Percentiles rank a stretch among this genome's conserved stretches.
These are phyloP conservation scores for Rhododendron vialii DNA, from an alignment of 148 eudicot genomes.

Conservation along the genomic window DNA sequence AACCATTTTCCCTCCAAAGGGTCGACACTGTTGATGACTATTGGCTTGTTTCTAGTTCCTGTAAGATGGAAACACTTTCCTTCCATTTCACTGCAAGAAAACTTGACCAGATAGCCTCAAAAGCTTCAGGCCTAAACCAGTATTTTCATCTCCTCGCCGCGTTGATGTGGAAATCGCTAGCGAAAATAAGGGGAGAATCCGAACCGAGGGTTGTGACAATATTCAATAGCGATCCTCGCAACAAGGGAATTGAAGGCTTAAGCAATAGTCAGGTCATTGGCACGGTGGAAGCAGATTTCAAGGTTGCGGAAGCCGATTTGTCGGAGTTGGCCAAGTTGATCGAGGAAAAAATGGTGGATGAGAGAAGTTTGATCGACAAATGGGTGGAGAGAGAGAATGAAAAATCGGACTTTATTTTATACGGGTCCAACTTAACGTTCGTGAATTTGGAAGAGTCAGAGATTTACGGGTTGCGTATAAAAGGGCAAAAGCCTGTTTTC, in stretches of 20 bases:
- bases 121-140: slow-evolving; percentile 2
- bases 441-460: slow-evolving; percentile 46
- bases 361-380: slow-evolving; percentile 33
- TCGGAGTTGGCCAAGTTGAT: slow-evolving; percentile 29
- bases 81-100: slow-evolving; percentile 30
- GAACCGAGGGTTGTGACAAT: slow-evolving; percentile 49
- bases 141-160: slow-evolving; percentile 51
- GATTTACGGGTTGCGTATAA: slow-evolving; percentile 41
- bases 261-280: slow-evolving; percentile 39
- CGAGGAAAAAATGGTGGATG: slow-evolving; percentile 27
- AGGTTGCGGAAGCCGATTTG: slow-evolving; percentile 16
- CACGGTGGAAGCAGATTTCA: slow-evolving; percentile 20
- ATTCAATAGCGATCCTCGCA: slow-evolving; percentile 14
- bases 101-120: slow-evolving; percentile 24
- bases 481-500: slow-evolving; percentile 35
- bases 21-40: slow-evolving; percentile 48
- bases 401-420: slow-evolving; percentile 39
- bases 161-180: slow-evolving; percentile 52
- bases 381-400: slow-evolving; percentile 20
- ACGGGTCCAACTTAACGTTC: slow-evolving; percentile 71
- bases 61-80: slow-evolving; percentile 36
- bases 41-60: slow-evolving; percentile 33
- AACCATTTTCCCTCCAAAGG: slow-evolving; percentile 35
- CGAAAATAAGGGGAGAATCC: slow-evolving; percentile 35
- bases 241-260: slow-evolving; percentile 17